Percentiles rank a stretch among this genome's conserved stretches.
Evolutionary conservation across 1,284 basidiomycete species (phyloP).

Genomic region (Somion occarium): DNA sequence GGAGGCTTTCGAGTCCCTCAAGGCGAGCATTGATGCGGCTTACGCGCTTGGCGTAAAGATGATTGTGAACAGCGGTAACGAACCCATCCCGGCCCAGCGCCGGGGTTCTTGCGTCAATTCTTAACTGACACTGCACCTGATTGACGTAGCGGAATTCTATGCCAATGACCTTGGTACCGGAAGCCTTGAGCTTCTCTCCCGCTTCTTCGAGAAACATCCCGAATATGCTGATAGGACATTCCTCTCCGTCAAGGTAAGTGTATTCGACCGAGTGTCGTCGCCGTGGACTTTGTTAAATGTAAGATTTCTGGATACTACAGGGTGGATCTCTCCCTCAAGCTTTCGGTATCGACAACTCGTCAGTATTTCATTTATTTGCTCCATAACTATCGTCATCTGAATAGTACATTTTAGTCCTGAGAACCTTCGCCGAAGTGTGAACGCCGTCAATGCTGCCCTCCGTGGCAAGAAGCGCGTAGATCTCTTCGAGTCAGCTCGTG

Average conservation of each 20-base stretch:
- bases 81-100: neutral
- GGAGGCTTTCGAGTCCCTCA: slow-evolving; percentile 57
- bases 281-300: too few species aligned
- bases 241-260: slow-evolving; percentile 37
- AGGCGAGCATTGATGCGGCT: slow-evolving; percentile 52
- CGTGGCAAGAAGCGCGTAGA: slow-evolving; percentile 39
- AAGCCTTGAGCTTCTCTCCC: slow-evolving; percentile 38
- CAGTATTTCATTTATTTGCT: slow-evolving; percentile 7
- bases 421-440: slow-evolving; percentile 36
- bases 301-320: slow-evolving; percentile 25
- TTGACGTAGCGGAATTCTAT: slow-evolving; percentile 37
- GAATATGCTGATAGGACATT: slow-evolving; percentile 47
- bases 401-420: too few species aligned
- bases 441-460: slow-evolving; percentile 32
- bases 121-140: neutral
- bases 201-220: slow-evolving; percentile 47
- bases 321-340: slow-evolving; percentile 30
- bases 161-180: slow-evolving; percentile 28
- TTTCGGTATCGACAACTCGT: slow-evolving; percentile 25
- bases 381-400: slow-evolving; percentile 1
- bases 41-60: slow-evolving; percentile 39
- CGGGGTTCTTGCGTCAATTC: slow-evolving; percentile 3
- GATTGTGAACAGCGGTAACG: slow-evolving; percentile 43
- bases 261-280: neutral
- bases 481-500: slow-evolving; percentile 36